These are phyloP conservation scores for Raffaelea ambrosiae DNA, from an alignment of 2,329 filamentous ascomycete genomes.

Conservation along the genomic window DNA sequence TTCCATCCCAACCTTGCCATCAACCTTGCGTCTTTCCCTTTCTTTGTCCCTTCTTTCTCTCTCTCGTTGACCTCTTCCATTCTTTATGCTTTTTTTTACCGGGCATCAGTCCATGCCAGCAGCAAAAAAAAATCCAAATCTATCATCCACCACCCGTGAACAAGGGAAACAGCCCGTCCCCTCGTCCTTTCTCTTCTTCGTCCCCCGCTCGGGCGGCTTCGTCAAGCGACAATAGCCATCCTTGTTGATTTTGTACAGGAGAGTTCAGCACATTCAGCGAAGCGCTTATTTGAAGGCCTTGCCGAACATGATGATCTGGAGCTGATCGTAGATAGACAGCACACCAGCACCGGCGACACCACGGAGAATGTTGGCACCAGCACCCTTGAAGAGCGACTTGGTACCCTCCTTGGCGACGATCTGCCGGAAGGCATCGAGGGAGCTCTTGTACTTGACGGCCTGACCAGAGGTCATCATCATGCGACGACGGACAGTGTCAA, in stretches of 20 bases:
- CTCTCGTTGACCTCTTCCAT: no score
- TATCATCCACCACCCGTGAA: background rate
- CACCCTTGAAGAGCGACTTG: constrained; percentile 99
- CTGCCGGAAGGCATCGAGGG: constrained; percentile 89
- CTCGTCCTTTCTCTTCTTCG: no score
- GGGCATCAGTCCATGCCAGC: background rate
- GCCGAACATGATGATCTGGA: constrained; percentile 98
- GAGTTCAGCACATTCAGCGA: constrained; percentile 5
- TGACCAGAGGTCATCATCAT: constrained; percentile 99
- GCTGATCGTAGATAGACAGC: constrained; percentile 99
- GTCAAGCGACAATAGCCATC: no score
- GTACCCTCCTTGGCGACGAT: constrained; percentile 97
- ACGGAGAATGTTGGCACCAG: constrained; percentile 99
- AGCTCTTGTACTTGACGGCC: constrained; percentile 99
- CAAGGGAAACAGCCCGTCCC: no score
- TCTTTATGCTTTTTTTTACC: no score
- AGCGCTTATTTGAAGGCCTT: constrained; percentile 81
- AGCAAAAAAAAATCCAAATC: no score
- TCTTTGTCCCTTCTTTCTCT: background rate
- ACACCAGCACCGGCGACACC: constrained; percentile 99
- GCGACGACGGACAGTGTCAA: constrained; percentile 99
- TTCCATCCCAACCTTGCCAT: background rate
- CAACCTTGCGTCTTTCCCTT: background rate
- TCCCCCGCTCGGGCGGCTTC: no score
- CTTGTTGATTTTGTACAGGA: constrained; percentile 19